Evolutionary conservation across 2,329 filamentous ascomycete species (phyloP).

Genomic region (Talaromyces sp.): DNA sequence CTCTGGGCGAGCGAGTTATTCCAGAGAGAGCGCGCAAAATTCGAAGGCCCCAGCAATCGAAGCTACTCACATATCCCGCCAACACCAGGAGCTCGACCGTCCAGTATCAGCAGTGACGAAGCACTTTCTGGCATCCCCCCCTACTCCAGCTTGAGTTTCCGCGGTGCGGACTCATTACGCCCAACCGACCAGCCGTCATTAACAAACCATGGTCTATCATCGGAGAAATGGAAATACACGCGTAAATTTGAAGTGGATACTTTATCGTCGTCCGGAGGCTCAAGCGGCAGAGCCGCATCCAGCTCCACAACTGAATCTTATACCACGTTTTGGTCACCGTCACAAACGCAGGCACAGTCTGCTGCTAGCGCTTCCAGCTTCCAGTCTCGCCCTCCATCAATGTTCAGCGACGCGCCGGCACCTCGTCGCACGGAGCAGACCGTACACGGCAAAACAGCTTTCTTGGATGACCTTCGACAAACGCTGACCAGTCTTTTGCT

Average conservation of each 20-base stretch:
- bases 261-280: conserved; percentile 53
- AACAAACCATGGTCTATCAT: conserved; percentile 64
- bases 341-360: conserved; percentile 64
- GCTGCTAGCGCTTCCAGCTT: conserved; percentile 61
- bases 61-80: conserved; percentile 38
- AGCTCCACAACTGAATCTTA: conserved; percentile 67
- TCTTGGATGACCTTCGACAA: conserved; percentile 72
- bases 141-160: conserved; percentile 25
- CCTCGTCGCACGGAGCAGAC: conserved; percentile 36
- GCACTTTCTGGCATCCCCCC: conserved; percentile 26
- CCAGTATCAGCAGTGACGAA: conserved; percentile 46
- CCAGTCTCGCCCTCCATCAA: conserved; percentile 44
- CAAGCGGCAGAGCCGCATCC: conserved; percentile 64
- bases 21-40: conserved; percentile 59
- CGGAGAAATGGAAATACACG: conserved; percentile 59
- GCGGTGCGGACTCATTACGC: conserved; percentile 31
- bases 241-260: conserved; percentile 62
- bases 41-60: conserved; percentile 40
- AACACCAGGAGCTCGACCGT: conserved; percentile 45
- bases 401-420: conserved; percentile 38
- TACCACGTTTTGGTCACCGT: conserved; percentile 86
- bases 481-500: conserved; percentile 78
- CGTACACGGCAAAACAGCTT: conserved; percentile 69
- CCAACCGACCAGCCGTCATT: conserved; percentile 35
- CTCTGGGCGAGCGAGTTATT: conserved; percentile 92